These are phyloP conservation scores for Yamadazyma laniorum DNA, from an alignment of 805 yeast species.

Conservation along the genomic window DNA sequence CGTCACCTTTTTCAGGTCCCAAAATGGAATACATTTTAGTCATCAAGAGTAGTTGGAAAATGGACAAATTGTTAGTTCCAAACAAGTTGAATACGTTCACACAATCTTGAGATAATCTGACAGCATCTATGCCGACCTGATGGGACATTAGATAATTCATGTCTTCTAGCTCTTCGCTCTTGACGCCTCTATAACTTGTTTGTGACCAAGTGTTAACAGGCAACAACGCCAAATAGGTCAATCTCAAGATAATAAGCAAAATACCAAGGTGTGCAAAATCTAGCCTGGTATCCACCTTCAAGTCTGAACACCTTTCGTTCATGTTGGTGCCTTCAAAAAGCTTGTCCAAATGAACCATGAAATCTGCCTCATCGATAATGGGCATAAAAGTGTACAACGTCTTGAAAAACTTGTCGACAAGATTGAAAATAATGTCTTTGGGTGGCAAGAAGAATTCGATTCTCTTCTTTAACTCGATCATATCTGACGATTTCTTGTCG, in stretches of 20 bases:
- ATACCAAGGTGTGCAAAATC: slow-evolving; percentile 38
- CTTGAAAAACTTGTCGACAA: slow-evolving; percentile 51
- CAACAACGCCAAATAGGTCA: slow-evolving; percentile 36
- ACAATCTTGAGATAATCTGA: slow-evolving; percentile 32
- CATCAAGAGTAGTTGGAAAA: slow-evolving; percentile 52
- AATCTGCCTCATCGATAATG: slow-evolving; percentile 38
- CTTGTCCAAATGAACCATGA: slow-evolving; percentile 19
- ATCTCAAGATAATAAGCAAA: slow-evolving; percentile 31
- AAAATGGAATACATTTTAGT: slow-evolving; percentile 49
- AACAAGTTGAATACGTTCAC: slow-evolving; percentile 31
- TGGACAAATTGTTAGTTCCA: slow-evolving; percentile 44
- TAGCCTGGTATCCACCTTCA: slow-evolving; percentile 25
- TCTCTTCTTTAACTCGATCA: slow-evolving; percentile 21
- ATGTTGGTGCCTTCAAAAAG: slow-evolving; percentile 21
- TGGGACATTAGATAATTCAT: slow-evolving; percentile 25
- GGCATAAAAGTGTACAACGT: slow-evolving; percentile 47
- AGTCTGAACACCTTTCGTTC: slow-evolving; percentile 1
- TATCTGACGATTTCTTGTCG: slow-evolving; percentile 11
- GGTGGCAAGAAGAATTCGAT: slow-evolving; percentile 45
- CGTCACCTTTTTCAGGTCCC: slow-evolving; percentile 56
- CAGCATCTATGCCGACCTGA: slow-evolving; percentile 29
- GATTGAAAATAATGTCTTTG: slow-evolving; percentile 50
- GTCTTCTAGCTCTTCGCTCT: slow-evolving; percentile 21
- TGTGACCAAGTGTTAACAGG: slow-evolving; percentile 21
- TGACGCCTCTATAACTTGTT: slow-evolving; percentile 15